Evolutionary conservation across 2,329 filamentous ascomycete genomes (phyloP).

Genomic region (Curvularia verruculosa): DNA sequence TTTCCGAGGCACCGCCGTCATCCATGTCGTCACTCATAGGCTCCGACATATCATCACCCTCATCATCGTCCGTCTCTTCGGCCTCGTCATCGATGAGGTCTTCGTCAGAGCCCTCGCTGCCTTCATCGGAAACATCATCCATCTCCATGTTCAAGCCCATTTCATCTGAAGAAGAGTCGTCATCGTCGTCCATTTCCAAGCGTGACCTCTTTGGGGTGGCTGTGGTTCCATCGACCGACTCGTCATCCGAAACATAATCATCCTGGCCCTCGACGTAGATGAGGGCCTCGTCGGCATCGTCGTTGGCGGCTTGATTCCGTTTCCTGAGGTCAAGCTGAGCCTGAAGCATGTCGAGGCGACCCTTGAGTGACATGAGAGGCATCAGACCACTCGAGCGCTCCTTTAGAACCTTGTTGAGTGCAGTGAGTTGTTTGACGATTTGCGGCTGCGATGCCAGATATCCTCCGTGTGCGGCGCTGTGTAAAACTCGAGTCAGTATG

Average conservation of each 20-base stretch:
- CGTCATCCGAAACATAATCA: slow-evolving; percentile 60
- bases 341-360: slow-evolving; percentile 92
- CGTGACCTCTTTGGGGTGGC: slow-evolving; percentile 33
- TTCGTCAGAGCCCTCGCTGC: slow-evolving; percentile 47
- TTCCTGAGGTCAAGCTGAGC: slow-evolving; percentile 83
- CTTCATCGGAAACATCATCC: slow-evolving; percentile 55
- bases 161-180: slow-evolving; percentile 60
- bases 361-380: slow-evolving; percentile 85
- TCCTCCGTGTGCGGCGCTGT: slow-evolving; percentile 79
- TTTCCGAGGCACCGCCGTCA: slow-evolving; percentile 52
- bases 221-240: slow-evolving; percentile 46
- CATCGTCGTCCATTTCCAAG: slow-evolving; percentile 37
- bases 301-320: slow-evolving; percentile 66
- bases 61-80: slow-evolving; percentile 55
- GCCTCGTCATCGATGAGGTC: slow-evolving; percentile 60
- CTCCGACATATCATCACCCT: slow-evolving; percentile 55
- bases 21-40: slow-evolving; percentile 55
- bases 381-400: slow-evolving; percentile 83
- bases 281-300: slow-evolving; percentile 70
- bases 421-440: slow-evolving; percentile 75
- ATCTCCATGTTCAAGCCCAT: slow-evolving; percentile 59
- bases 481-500: neutral
- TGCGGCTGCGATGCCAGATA: slow-evolving; percentile 87
- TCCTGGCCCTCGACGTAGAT: slow-evolving; percentile 88
- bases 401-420: slow-evolving; percentile 84